These are phyloP conservation scores for Lagenaria siceraria DNA, from an alignment of 306 rosid species.

Conservation along the genomic window DNA sequence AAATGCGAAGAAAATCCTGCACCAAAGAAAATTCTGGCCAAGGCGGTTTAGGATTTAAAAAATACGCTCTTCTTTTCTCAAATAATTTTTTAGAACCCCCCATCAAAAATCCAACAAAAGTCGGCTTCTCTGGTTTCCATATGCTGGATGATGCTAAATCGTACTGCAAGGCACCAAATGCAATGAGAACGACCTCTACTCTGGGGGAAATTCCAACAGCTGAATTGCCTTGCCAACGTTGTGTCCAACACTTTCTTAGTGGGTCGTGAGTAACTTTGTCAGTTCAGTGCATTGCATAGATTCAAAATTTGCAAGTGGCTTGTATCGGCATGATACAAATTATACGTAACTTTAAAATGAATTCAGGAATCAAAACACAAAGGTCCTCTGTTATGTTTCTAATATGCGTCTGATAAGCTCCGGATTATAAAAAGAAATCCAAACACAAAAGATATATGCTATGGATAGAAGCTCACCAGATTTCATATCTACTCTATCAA, in stretches of 20 bases:
- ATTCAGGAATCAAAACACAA: background rate
- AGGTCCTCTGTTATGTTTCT: background rate
- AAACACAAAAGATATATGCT: background rate
- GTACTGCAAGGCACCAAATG: conserved; percentile 1
- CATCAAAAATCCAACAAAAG: conserved; percentile 52
- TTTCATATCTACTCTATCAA: conserved; percentile 99
- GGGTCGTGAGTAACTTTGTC: background rate
- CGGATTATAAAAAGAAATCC: background rate
- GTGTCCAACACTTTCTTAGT: background rate
- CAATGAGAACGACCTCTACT: background rate
- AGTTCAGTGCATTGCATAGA: background rate
- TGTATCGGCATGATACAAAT: background rate
- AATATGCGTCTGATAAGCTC: background rate
- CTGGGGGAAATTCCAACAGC: conserved; percentile 9
- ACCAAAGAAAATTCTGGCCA: conserved; percentile 98
- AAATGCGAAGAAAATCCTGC: conserved; percentile 96
- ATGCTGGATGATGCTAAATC: background rate
- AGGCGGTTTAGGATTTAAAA: conserved; percentile 73
- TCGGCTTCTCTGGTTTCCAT: conserved; percentile 1
- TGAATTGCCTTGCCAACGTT: conserved; percentile 12
- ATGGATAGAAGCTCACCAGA: conserved; percentile 56
- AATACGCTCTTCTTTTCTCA: conserved; percentile 34
- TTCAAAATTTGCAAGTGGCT: background rate
- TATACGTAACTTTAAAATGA: background rate
- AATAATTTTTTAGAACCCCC: conserved; percentile 51